These are phyloP conservation scores for Thermothelomyces thermophilus DNA, from an alignment of 2,329 filamentous ascomycete genomes.

Conservation along the genomic window DNA sequence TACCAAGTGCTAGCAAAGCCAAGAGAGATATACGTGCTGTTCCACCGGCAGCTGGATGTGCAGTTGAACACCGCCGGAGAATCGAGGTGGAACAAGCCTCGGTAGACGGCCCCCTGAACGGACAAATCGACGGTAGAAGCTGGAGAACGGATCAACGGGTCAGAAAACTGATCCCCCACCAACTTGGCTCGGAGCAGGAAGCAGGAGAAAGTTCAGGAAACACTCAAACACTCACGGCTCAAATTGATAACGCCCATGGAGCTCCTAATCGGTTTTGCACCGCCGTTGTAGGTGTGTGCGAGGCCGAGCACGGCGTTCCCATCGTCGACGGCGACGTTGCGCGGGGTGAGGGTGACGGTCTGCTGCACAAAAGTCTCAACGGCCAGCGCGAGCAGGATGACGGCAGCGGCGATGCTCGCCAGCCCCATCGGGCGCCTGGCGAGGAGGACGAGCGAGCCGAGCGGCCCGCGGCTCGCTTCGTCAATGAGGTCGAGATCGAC, in stretches of 20 bases:
- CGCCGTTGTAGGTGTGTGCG: constrained; percentile 9
- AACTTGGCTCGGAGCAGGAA: not conserved
- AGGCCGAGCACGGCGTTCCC: constrained; percentile 13
- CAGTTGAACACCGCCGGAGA: constrained; percentile 16
- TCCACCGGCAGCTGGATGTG: constrained; percentile 19
- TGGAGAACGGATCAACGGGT: not conserved
- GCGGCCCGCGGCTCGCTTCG: constrained; percentile 17
- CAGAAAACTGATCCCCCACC: not conserved
- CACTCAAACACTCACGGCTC: not conserved
- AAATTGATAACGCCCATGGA: not conserved
- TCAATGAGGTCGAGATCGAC: constrained; percentile 19
- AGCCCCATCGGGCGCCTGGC: constrained; percentile 2
- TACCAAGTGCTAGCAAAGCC: constrained; percentile 14
- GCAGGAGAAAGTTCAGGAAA: too few relatives aligned
- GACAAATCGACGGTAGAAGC: constrained; percentile 9
- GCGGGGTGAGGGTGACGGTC: constrained; percentile 7
- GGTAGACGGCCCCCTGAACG: constrained; percentile 20
- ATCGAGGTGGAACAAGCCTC: constrained; percentile 17
- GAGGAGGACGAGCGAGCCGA: constrained; percentile 13
- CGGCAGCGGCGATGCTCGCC: constrained; percentile 12
- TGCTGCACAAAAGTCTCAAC: constrained; percentile 21
- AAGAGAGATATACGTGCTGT: constrained; percentile 15
- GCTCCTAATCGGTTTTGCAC: not conserved
- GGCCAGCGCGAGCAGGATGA: constrained; percentile 11
- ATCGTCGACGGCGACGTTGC: constrained; percentile 5